phyloP scores from a whole-genome alignment of 148 eudicot species.

The Rhododendron molle region DNA sequence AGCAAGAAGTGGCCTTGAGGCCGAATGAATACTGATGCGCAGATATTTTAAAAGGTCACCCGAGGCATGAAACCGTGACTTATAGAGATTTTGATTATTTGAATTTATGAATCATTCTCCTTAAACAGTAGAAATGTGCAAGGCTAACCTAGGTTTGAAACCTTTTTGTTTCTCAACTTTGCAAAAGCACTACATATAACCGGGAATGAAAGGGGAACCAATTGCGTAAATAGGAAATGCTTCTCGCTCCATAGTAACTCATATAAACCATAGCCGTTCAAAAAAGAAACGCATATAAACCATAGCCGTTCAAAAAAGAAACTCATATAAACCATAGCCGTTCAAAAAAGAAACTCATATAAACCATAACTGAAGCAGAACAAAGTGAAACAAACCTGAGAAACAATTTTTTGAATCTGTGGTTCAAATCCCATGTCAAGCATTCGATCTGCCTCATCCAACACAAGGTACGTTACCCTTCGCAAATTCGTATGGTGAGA shows the following conservation, averaged over 20 bases:
- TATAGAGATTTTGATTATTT: background rate
- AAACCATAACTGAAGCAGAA: background rate
- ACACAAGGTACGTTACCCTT: constrained; percentile 92
- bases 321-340: no score
- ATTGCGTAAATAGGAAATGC: background rate
- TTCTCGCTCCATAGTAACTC: background rate
- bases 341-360: no score
- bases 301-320: no score
- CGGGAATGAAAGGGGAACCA: background rate
- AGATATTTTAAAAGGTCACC: background rate
- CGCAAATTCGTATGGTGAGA: constrained; percentile 87
- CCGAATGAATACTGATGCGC: background rate
- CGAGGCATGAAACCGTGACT: background rate
- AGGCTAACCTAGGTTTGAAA: background rate
- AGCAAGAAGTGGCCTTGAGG: background rate
- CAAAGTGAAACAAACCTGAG: constrained; percentile 52
- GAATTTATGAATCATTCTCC: background rate
- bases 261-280: background rate
- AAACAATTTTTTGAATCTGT: constrained; percentile 88
- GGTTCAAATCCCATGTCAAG: constrained; percentile 99
- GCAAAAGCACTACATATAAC: background rate
- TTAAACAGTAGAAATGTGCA: background rate
- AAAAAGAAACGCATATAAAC: no score
- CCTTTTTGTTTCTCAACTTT: background rate
- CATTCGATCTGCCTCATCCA: constrained; percentile 99